phyloP scores from a whole-genome alignment of 1,139 yeast genomes.

The Hansenula sp. region DNA sequence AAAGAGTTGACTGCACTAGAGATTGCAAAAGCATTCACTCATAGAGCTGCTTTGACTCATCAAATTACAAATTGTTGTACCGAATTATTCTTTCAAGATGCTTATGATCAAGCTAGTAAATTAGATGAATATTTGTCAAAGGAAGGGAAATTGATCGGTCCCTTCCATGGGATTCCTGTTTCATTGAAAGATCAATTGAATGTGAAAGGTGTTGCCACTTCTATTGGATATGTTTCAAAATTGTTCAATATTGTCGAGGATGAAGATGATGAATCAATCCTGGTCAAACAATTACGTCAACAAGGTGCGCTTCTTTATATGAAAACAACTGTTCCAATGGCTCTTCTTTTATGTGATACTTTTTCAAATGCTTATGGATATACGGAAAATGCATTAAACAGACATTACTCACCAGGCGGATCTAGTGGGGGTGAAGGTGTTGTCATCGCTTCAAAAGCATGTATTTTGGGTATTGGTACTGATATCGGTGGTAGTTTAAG shows the following conservation, averaged over 20 bases:
- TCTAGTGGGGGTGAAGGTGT: conserved; percentile 58
- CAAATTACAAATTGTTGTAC: conserved; percentile 47
- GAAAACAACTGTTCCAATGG: conserved; percentile 56
- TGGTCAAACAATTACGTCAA: conserved; percentile 37
- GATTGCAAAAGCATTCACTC: conserved; percentile 48
- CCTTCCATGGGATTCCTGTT: conserved; percentile 68
- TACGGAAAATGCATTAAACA: conserved; percentile 42
- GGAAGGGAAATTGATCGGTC: conserved; percentile 42
- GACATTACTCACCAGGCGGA: conserved; percentile 44
- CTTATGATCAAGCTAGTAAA: conserved; percentile 39
- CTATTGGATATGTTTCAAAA: conserved; percentile 45
- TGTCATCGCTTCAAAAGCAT: conserved; percentile 45
- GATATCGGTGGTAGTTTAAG: conserved; percentile 66
- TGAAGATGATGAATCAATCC: conserved; percentile 32
- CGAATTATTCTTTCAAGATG: conserved; percentile 38
- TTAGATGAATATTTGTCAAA: conserved; percentile 38
- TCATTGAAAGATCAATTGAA: conserved; percentile 53
- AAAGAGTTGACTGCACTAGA: conserved; percentile 13
- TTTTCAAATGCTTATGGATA: conserved; percentile 41
- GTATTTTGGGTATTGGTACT: conserved; percentile 54
- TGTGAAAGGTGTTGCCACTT: conserved; percentile 40
- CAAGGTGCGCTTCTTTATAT: conserved; percentile 54
- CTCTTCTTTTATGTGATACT: conserved; percentile 49
- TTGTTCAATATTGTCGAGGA: conserved; percentile 34
- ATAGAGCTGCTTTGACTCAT: conserved; percentile 56